Conservation (phyloP, 305 asterid genomes). For the Ilex paraguariensis region DNA sequence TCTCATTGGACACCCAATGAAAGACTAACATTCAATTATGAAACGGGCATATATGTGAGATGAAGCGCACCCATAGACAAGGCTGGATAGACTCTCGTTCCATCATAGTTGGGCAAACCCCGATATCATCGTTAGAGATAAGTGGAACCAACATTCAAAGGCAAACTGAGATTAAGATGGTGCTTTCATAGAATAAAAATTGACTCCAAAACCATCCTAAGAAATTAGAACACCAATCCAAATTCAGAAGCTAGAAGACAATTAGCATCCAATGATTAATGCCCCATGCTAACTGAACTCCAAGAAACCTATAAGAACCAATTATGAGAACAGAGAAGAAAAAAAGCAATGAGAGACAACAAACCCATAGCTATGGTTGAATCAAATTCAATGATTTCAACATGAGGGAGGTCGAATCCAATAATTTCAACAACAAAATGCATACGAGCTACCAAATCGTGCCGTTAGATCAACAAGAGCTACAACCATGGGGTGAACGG, state of each 20-base stretch:
- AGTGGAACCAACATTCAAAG: too few species aligned
- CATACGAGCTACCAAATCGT: neutral
- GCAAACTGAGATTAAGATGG: too few species aligned
- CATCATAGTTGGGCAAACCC: too few species aligned
- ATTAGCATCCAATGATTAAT: neutral
- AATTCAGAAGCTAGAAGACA: too few species aligned
- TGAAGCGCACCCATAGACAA: neutral
- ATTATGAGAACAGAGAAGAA: too few species aligned
- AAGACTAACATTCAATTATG: neutral
- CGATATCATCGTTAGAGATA: too few species aligned
- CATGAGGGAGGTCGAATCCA: neutral
- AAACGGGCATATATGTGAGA: too few species aligned
- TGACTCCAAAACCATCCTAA: too few species aligned
- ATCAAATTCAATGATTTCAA: neutral
- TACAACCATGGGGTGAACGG: neutral
- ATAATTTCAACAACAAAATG: neutral
- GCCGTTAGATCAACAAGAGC: neutral
- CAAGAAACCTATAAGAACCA: too few species aligned
- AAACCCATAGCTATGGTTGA: neutral
- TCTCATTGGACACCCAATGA: neutral
- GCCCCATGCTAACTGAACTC: neutral
- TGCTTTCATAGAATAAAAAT: too few species aligned
- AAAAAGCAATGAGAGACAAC: too few species aligned
- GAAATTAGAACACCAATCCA: too few species aligned
- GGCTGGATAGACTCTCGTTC: neutral